Evolutionary conservation across 2,329 filamentous ascomycete species (phyloP), one percentile per base, ranked within the genome.

Genomic region (Fusarium globosum): DNA sequence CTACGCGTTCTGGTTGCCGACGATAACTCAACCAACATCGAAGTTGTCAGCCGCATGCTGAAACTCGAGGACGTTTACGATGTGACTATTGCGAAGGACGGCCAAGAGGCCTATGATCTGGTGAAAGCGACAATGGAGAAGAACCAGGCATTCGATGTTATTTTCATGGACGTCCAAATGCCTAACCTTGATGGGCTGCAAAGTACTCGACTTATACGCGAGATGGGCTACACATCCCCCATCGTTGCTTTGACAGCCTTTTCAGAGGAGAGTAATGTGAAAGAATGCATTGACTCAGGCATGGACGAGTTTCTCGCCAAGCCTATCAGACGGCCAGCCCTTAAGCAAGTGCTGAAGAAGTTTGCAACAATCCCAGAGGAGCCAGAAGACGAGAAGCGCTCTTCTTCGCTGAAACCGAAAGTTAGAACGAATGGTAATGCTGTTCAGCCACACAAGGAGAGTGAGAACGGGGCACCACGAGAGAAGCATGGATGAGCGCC

Each of bases 111-210:
- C 1, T 94, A 95, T 67, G 94, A 97, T 70, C 86, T 93, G 35
- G 95, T 97, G 73, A 95, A 94, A 80, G 90, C 90, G 21, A 93
- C 91, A 72, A 96, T 97, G 93, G 90, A 91, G 56, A 88, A 88
- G 35, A 88, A 91, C 59, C 86, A 88, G 61, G 88, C 88, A 6
- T 97, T 96, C 79, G 94, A 97, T 75, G 86, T 98, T 33, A 96
- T 98, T 71, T 96, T 97, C 79, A 98, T 97, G 95, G 95, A 98
- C 77, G 92, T 97, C 13, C 94, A 94, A 82, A 98, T 98, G 95
- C 95, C 95, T 7, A 97, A 96, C 71, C 88, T 98, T 20, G 95
- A 97, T 78, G 95, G 95, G 4, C 85, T 98, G 30, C 92, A 97
- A 80, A 95, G 93, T 52, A 97, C 95, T 2, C 89, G 92, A 15